Evolutionary conservation across 1,139 yeast species (phyloP).

Genomic region (Arxiozyma heterogenica): DNA sequence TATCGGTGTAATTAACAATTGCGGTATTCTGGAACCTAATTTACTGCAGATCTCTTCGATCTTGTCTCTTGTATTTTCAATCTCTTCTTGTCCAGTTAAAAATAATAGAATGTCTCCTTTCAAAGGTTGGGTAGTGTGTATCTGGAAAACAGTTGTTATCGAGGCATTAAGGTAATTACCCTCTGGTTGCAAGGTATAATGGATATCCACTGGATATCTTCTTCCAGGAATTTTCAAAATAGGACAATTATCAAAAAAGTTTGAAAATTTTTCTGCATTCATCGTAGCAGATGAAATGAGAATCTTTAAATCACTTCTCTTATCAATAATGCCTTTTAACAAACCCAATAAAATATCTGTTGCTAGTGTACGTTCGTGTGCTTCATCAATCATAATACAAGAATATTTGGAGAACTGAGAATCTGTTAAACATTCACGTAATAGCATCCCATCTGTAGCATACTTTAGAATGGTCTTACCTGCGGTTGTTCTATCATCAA

Average conservation of each 20-base stretch:
- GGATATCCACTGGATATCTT: conserved; percentile 78
- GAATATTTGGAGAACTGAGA: conserved; percentile 61
- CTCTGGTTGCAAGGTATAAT: conserved; percentile 80
- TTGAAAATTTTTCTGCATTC: conserved; percentile 77
- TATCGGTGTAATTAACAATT: conserved; percentile 73
- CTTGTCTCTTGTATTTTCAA: conserved; percentile 70
- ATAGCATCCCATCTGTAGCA: conserved; percentile 87
- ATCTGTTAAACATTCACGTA: conserved; percentile 75
- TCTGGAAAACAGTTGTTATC: conserved; percentile 69
- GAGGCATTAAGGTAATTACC: conserved; percentile 87
- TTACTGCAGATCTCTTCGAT: conserved; percentile 55
- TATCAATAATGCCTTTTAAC: conserved; percentile 54
- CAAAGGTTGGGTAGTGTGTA: conserved; percentile 59
- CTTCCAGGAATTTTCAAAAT: conserved; percentile 86
- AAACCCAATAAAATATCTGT: conserved; percentile 85
- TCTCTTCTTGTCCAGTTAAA: conserved; percentile 91
- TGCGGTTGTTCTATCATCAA: conserved; percentile 48
- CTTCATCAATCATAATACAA: conserved; percentile 90
- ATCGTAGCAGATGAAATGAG: conserved; percentile 91
- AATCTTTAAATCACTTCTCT: conserved; percentile 60
- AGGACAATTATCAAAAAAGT: conserved; percentile 74
- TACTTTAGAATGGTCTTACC: conserved; percentile 54
- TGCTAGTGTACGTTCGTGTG: conserved; percentile 89
- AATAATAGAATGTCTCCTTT: conserved; percentile 88
- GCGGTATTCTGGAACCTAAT: conserved; percentile 54